Evolutionary conservation across 2,329 filamentous ascomycete species (phyloP), one percentile per base, ranked within the genome.

Genomic region (Arthrobotrys musiformis): DNA sequence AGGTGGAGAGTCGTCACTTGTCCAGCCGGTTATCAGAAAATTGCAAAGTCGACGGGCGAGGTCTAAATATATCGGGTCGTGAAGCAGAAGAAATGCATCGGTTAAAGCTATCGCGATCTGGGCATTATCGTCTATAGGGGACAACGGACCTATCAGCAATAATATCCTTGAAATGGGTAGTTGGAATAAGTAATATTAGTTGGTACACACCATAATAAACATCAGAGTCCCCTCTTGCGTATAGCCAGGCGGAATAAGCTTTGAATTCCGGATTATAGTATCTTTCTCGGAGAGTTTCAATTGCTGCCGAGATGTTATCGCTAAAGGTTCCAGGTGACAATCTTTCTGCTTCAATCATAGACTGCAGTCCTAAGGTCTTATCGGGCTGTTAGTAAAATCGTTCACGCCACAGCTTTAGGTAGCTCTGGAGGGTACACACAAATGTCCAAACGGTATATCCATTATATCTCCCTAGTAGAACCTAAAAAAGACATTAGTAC

Each of bases 361-460:
- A 66, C 62, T 77, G 73, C 44, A 77, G 40, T 26, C 66, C 73
- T 19, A 77, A 7, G 0, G 66, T 77, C 73, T 77, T 62, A 26
- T 40, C 17, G n/a, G 15, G 2, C 1, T 40, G 19, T 58, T 7
- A 58, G 54, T 24, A 13, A 15, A 24, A n/a, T n/a, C 7, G 5
- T 2, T 13, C n/a, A 19, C 13, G 17, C 11, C 2, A 22, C 8
- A 9, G 30, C 7, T 35, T 4, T 13, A 8, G 28, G 15, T 8
- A 2, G 28, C 5, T 7, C 28, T 8, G 28, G 28, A 17, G 28
- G 15, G 22, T 13, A 70, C 72, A 44, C 67, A 77, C 73, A 56
- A 70, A 77, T n/a, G 73, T 77, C 73, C 73, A 77, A 11, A 77
- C 66, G 15, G 73, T 77, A 37, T 77, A 77, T 26, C 73, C 73